Conservation (phyloP, 495 filamentous ascomycete genomes). For the Talaromyces trachyspermus region DNA sequence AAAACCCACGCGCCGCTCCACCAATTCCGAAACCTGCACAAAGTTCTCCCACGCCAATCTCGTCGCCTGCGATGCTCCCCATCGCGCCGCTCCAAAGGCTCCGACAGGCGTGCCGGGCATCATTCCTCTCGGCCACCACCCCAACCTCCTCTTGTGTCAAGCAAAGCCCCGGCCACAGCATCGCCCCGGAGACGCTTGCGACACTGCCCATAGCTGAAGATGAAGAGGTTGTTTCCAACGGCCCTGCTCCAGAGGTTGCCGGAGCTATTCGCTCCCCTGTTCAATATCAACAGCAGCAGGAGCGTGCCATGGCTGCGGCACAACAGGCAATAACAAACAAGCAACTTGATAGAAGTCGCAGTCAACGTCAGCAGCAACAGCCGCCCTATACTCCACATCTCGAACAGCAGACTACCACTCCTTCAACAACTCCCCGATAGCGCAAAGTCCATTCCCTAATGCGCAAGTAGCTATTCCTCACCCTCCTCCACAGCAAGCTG, state of each 20-base stretch:
- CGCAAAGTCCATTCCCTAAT: slow-evolving; percentile 50
- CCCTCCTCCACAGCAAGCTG: slow-evolving; percentile 19
- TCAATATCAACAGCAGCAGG: slow-evolving; percentile 82
- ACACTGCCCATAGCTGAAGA: slow-evolving; percentile 37
- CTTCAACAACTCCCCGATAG: slow-evolving; percentile 37
- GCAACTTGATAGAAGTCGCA: slow-evolving; percentile 55
- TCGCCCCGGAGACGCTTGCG: neutral
- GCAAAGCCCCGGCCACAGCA: slow-evolving; percentile 19
- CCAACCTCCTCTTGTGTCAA: slow-evolving; percentile 36
- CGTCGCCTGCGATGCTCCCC: slow-evolving; percentile 28
- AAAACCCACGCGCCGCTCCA: slow-evolving; percentile 89
- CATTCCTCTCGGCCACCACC: slow-evolving; percentile 42
- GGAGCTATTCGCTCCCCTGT: slow-evolving; percentile 32
- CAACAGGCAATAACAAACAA: slow-evolving; percentile 57
- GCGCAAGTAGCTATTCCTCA: slow-evolving; percentile 12
- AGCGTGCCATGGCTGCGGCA: slow-evolving; percentile 66
- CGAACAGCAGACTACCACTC: slow-evolving; percentile 22
- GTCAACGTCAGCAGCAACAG: slow-evolving; percentile 51
- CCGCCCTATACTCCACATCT: slow-evolving; percentile 23
- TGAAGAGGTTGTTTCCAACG: slow-evolving; percentile 49
- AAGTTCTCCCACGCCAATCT: slow-evolving; percentile 15
- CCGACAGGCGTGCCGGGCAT: slow-evolving; percentile 18
- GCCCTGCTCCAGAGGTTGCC: slow-evolving; percentile 17
- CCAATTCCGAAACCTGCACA: slow-evolving; percentile 62
- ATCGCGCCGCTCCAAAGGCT: slow-evolving; percentile 38